phyloP scores from a whole-genome alignment of 495 filamentous ascomycete species.

The Aspergillus saccharolyticus region DNA sequence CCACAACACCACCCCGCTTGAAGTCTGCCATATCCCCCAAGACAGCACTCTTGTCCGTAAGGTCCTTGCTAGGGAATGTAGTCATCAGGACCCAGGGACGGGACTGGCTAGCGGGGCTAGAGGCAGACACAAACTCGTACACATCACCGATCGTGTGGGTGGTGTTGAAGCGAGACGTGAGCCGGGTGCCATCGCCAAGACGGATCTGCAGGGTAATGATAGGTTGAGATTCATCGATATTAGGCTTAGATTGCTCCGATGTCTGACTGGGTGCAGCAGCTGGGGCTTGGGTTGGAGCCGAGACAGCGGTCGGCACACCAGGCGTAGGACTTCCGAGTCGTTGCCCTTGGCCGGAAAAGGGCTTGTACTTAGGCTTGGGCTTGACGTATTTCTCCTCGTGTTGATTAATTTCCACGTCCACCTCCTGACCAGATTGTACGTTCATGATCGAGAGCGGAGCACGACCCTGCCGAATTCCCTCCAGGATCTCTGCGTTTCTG shows the following conservation, averaged over 20 bases:
- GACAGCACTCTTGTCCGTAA: constrained; percentile 62
- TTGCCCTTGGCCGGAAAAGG: constrained; percentile 77
- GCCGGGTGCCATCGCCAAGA: constrained; percentile 80
- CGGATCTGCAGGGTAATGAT: constrained; percentile 78
- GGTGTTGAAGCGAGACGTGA: constrained; percentile 87
- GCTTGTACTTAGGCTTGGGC: constrained; percentile 81
- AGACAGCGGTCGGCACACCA: constrained; percentile 42
- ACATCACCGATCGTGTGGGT: constrained; percentile 87
- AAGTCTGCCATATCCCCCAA: constrained; percentile 79
- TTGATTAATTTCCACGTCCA: constrained; percentile 84
- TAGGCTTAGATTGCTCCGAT: constrained; percentile 38
- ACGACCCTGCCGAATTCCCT: constrained; percentile 79
- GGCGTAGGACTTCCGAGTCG: constrained; percentile 91
- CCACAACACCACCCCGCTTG: constrained; percentile 75
- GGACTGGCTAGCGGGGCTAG: constrained; percentile 52
- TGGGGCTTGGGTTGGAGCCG: constrained; percentile 29
- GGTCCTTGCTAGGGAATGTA: constrained; percentile 92
- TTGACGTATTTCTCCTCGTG: constrained; percentile 77
- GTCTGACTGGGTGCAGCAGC: constrained; percentile 23
- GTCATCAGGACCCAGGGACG: constrained; percentile 82
- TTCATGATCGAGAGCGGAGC: constrained; percentile 88
- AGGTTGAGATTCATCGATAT: constrained; percentile 73
- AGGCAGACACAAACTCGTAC: constrained; percentile 73
- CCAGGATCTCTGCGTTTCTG: constrained; percentile 70
- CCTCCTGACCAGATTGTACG: constrained; percentile 74